Conservation (phyloP, 768 basidiomycete genomes). For the Brasilioporus rufonigricans region DNA sequence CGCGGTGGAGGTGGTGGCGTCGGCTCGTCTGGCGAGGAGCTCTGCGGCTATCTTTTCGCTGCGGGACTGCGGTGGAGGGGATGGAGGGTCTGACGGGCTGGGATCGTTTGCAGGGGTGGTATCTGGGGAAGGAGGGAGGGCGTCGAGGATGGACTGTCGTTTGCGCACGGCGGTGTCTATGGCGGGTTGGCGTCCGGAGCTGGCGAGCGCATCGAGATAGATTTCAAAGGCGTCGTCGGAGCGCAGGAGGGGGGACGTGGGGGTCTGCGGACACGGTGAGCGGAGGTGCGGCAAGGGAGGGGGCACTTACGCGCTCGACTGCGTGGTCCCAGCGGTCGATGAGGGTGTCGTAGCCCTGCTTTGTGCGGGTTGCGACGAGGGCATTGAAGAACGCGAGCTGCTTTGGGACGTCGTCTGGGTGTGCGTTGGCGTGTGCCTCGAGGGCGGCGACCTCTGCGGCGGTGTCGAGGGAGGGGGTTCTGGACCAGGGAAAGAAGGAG, state of each 20-base stretch:
- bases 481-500: constrained; percentile 36
- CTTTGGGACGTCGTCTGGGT: constrained; percentile 64
- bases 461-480: constrained; percentile 56
- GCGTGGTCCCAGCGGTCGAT: constrained; percentile 81
- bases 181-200: constrained; percentile 52
- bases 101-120: constrained; percentile 17
- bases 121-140: constrained; percentile 21
- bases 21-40: constrained; percentile 33
- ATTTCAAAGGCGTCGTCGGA: constrained; percentile 72
- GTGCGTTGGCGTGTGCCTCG: constrained; percentile 75
- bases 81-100: constrained; percentile 4
- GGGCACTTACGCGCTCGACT: constrained; percentile 71
- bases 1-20: constrained; percentile 1
- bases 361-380: constrained; percentile 59
- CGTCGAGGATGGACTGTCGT: constrained; percentile 60
- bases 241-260: constrained; percentile 63
- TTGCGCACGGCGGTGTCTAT: constrained; percentile 65
- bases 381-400: constrained; percentile 72
- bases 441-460: constrained; percentile 70
- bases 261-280: constrained; percentile 45
- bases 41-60: constrained; percentile 45
- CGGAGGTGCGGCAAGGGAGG: not conserved
- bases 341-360: constrained; percentile 67
- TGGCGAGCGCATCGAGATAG: constrained; percentile 69
- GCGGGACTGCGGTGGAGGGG: constrained; percentile 25